phyloP scores from a whole-genome alignment of 148 eudicot genomes.

The Silene uniflora region DNA sequence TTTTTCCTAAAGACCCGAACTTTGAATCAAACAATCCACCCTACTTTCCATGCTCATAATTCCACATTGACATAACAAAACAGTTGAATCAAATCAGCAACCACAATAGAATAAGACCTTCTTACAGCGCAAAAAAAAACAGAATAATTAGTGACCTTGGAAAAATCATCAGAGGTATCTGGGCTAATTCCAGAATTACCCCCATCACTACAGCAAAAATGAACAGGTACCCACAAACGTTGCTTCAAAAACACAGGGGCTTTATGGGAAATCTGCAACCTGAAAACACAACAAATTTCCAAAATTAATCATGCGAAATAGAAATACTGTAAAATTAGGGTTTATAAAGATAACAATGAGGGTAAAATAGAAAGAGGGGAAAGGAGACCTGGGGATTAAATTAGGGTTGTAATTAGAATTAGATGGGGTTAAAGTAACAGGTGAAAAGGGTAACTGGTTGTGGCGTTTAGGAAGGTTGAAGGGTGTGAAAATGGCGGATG shows the following conservation, averaged over 20 bases:
- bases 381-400: neutral
- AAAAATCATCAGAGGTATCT: slow-evolving; percentile 1
- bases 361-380: neutral
- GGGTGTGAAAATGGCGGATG: neutral
- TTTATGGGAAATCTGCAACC: neutral
- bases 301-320: neutral
- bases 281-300: neutral
- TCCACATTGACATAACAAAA: neutral
- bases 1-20: neutral
- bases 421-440: neutral
- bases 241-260: neutral
- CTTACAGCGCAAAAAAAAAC: no score
- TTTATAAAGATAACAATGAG: neutral
- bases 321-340: neutral
- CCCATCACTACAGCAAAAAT: neutral
- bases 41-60: neutral
- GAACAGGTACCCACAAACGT: neutral
- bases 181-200: slow-evolving; percentile 3
- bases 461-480: neutral
- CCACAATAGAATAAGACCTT: no score
- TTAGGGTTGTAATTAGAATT: neutral
- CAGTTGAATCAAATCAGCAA: neutral
- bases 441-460: neutral
- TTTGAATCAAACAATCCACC: neutral
- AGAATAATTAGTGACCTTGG: neutral